Evolutionary conservation across 345 rosid species (phyloP).

Genomic region (Citrus reticulata): DNA sequence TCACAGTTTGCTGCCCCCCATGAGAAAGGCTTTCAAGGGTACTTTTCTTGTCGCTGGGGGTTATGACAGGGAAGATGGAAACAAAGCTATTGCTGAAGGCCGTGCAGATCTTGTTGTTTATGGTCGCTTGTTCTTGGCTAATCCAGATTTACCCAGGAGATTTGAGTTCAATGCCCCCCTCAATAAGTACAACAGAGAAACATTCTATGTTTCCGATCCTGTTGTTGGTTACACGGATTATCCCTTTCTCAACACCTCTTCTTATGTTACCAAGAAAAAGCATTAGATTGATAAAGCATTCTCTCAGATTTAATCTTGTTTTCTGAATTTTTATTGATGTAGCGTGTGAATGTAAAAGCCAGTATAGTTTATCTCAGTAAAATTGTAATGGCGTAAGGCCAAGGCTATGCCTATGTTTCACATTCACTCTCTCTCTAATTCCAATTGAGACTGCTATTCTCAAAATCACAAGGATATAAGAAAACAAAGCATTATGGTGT

Average conservation of each 20-base stretch:
- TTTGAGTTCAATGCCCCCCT: slow-evolving; percentile 54
- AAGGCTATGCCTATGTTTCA: not conserved
- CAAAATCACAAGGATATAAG: too few relatives aligned
- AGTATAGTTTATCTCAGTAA: not conserved
- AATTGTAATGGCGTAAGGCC: not conserved
- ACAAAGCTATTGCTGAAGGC: slow-evolving; percentile 39
- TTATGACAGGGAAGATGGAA: slow-evolving; percentile 48
- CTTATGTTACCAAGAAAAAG: not conserved
- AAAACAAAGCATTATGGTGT: too few relatives aligned
- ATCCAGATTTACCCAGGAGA: slow-evolving; percentile 73
- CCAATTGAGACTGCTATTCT: too few relatives aligned
- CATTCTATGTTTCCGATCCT: slow-evolving; percentile 49
- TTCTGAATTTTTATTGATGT: not conserved
- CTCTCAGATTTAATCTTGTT: not conserved
- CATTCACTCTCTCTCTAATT: too few relatives aligned
- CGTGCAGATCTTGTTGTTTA: slow-evolving; percentile 57
- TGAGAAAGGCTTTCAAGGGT: slow-evolving; percentile 67
- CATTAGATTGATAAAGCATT: not conserved
- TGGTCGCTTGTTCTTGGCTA: slow-evolving; percentile 61
- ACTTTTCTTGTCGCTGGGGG: slow-evolving; percentile 67
- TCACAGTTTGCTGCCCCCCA: slow-evolving; percentile 35
- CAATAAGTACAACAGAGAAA: slow-evolving; percentile 47
- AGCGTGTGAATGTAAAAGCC: not conserved
- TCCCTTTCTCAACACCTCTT: slow-evolving; percentile 43
- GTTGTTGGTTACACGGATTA: slow-evolving; percentile 70